Evolutionary conservation across 306 rosid species (phyloP).

Genomic region (Senna tora): DNA sequence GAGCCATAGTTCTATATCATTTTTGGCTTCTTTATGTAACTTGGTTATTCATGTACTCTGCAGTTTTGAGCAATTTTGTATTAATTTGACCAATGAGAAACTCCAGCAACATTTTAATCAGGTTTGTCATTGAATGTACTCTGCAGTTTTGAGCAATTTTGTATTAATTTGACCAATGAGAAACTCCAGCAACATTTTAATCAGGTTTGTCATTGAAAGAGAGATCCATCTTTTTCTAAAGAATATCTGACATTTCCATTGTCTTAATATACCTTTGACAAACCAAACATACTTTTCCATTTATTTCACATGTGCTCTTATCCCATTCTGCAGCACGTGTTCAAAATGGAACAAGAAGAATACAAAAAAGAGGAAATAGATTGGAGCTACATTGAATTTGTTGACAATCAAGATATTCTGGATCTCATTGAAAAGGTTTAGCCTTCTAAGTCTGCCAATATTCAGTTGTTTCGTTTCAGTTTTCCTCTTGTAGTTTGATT

Average conservation of each 20-base stretch:
- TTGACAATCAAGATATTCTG: slow-evolving; percentile 82
- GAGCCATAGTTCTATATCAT: neutral
- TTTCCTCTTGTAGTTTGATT: slow-evolving; percentile 1
- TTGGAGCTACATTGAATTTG: slow-evolving; percentile 94
- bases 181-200: slow-evolving; percentile 94
- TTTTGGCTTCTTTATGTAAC: slow-evolving; percentile 21
- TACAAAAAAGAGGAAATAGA: slow-evolving; percentile 87
- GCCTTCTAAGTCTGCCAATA: slow-evolving; percentile 18
- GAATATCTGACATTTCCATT: slow-evolving; percentile 14
- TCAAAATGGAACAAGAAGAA: slow-evolving; percentile 97
- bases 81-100: slow-evolving; percentile 88
- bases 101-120: slow-evolving; percentile 94
- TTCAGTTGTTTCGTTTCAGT: slow-evolving; percentile 14
- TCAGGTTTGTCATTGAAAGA: slow-evolving; percentile 60
- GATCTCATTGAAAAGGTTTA: slow-evolving; percentile 90
- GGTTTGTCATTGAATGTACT: slow-evolving; percentile 61
- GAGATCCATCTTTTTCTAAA: slow-evolving; percentile 24
- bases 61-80: slow-evolving; percentile 95
- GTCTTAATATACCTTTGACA: slow-evolving; percentile 2
- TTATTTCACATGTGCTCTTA: slow-evolving; percentile 12
- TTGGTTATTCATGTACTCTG: slow-evolving; percentile 26
- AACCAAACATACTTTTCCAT: neutral
- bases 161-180: slow-evolving; percentile 89
- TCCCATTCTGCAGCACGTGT: slow-evolving; percentile 70
- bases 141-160: slow-evolving; percentile 88